Evolutionary conservation across 78 protist genomes (phyloP).

Genomic region (Emiliania huxleyi): DNA sequence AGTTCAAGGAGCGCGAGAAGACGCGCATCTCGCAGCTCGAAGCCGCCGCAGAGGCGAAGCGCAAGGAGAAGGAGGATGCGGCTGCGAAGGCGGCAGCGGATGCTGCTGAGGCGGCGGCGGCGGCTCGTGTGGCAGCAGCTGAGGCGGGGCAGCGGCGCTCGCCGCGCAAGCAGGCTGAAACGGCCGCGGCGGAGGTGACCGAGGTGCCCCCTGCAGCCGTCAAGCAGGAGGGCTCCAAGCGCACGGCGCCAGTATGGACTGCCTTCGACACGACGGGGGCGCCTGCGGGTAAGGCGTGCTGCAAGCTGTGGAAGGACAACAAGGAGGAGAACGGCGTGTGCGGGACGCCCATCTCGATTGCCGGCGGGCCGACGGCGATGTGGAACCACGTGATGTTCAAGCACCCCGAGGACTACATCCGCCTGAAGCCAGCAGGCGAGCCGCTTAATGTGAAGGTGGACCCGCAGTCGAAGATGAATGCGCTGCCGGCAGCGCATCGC

Average conservation of each 20-base stretch:
- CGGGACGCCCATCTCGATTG: not conserved
- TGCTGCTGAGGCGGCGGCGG: not conserved
- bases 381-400: not conserved
- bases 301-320: not conserved
- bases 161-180: too few species aligned
- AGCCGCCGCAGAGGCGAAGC: not conserved
- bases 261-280: not conserved
- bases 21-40: not conserved
- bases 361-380: not conserved
- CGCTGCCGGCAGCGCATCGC: not conserved
- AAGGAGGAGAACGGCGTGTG: not conserved
- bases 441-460: not conserved
- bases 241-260: not conserved
- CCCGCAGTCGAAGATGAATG: not conserved
- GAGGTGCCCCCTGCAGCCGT: not conserved
- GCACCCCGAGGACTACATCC: not conserved
- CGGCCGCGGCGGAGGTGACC: not conserved
- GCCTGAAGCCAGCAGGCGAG: not conserved
- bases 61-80: not conserved
- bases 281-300: not conserved
- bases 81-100: not conserved
- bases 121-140: not conserved
- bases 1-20: not conserved
- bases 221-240: not conserved
- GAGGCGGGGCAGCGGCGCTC: too few species aligned